These are phyloP conservation scores for Cercophora scortea DNA, from an alignment of 495 filamentous ascomycete species.

Conservation along the genomic window DNA sequence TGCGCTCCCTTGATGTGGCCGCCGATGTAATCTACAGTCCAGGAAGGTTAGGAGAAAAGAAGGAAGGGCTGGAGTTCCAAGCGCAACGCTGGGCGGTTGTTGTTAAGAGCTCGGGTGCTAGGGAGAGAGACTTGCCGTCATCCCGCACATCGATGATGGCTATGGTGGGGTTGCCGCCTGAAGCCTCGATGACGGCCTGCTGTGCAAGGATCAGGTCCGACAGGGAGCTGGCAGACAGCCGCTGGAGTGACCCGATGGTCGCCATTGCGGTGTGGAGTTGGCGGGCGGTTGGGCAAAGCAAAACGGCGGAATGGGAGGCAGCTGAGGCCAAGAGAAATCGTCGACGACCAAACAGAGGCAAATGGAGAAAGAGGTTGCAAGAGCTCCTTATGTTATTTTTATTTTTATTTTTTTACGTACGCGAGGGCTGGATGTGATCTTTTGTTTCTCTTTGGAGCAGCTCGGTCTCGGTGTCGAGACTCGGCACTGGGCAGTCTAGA, in stretches of 20 bases:
- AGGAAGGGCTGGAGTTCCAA: neutral
- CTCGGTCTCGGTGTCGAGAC: too few relatives aligned
- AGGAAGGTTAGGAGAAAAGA: neutral
- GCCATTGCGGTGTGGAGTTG: conserved; percentile 14
- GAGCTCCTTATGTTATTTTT: too few relatives aligned
- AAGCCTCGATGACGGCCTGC: conserved; percentile 5
- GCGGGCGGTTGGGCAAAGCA: too few relatives aligned
- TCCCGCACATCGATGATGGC: conserved; percentile 88
- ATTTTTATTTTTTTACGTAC: too few relatives aligned
- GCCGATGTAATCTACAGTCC: conserved; percentile 70
- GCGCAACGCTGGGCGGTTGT: neutral
- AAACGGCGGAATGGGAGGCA: neutral
- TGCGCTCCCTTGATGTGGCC: conserved; percentile 76
- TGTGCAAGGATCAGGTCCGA: conserved; percentile 42
- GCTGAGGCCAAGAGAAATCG: neutral
- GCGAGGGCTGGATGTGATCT: too few relatives aligned
- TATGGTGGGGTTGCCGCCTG: conserved; percentile 28
- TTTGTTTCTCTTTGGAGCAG: too few relatives aligned
- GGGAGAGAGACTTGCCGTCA: conserved; percentile 43
- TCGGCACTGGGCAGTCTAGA: too few relatives aligned
- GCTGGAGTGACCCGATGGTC: conserved; percentile 53
- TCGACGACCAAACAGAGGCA: neutral
- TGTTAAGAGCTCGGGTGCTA: neutral
- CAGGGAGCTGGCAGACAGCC: conserved; percentile 56
- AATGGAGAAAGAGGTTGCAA: too few relatives aligned